A percentile compares a stretch with the other conserved stretches of the same genome.
These are phyloP conservation scores for Suillus plorans DNA, from an alignment of 768 basidiomycete genomes.

Conservation along the genomic window DNA sequence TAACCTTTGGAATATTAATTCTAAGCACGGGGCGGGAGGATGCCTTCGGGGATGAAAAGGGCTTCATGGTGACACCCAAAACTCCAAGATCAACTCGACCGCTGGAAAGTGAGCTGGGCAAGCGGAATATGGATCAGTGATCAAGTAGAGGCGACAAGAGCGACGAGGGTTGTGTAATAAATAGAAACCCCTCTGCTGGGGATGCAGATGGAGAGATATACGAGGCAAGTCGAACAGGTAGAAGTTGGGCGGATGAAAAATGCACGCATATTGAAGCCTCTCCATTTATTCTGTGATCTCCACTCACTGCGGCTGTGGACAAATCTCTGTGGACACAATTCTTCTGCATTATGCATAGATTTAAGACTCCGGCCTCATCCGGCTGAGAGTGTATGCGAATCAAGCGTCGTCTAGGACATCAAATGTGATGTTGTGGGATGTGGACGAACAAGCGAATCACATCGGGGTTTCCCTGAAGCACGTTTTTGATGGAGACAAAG, in stretches of 20 bases:
- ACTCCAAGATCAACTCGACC: not conserved
- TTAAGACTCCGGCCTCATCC: not conserved
- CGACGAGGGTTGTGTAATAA: not conserved
- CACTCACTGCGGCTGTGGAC: not conserved
- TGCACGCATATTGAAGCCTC: not conserved
- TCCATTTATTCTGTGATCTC: not conserved
- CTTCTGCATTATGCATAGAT: slow-evolving; percentile 2
- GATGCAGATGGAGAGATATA: not conserved
- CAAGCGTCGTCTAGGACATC: not conserved
- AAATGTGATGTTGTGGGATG: not conserved
- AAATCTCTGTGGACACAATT: not conserved
- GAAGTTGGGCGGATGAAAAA: not conserved
- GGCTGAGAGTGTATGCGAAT: not conserved
- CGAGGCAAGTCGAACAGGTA: no score
- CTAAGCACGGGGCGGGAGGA: not conserved
- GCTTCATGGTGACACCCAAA: not conserved
- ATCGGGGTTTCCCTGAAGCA: slow-evolving; percentile 2
- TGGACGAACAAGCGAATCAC: not conserved
- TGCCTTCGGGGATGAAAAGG: not conserved
- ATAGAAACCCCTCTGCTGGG: not conserved
- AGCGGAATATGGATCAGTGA: not conserved
- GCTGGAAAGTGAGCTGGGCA: not conserved
- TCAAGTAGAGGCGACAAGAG: not conserved
- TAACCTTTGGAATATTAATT: not conserved
- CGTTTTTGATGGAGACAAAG: slow-evolving; percentile 4